phyloP scores from a whole-genome alignment of 73 alveolate genomes.

The Tetrahymena malaccensis region DNA sequence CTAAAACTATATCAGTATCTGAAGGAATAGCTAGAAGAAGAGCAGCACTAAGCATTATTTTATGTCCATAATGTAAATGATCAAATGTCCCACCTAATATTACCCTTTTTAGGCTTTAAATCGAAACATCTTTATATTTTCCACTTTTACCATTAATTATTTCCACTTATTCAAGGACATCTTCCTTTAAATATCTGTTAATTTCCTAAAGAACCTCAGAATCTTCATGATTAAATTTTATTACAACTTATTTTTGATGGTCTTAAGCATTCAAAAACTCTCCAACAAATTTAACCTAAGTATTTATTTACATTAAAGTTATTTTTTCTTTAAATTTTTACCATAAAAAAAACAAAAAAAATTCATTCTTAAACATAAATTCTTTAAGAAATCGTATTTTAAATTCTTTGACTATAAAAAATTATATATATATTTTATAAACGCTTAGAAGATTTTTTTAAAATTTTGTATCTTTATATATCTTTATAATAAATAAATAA shows the following conservation, averaged over 20 bases:
- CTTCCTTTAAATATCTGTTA: not conserved
- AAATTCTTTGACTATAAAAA: too few species aligned
- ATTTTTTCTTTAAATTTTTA: too few species aligned
- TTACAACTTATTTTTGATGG: not conserved
- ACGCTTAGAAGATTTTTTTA: too few species aligned
- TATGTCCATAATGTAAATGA: not conserved
- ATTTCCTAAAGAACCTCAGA: not conserved
- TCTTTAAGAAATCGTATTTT: not conserved
- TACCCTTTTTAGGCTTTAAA: not conserved
- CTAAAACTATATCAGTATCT: not conserved
- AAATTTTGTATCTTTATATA: too few species aligned
- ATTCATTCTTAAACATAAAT: too few species aligned
- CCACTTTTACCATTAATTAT: not conserved
- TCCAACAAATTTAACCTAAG: not conserved
- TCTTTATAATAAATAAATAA: not conserved
- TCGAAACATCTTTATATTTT: not conserved
- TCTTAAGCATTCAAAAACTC: not conserved
- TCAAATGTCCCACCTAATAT: not conserved
- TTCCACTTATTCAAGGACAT: not conserved
- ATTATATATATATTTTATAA: too few species aligned
- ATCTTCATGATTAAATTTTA: not conserved
- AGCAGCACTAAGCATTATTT: not conserved
- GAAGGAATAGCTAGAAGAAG: not conserved
- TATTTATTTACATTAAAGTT: not conserved
- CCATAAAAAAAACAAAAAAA: too few species aligned